These are phyloP conservation scores for Fagus sylvatica DNA, from an alignment of 306 rosid species.

Conservation along the genomic window DNA sequence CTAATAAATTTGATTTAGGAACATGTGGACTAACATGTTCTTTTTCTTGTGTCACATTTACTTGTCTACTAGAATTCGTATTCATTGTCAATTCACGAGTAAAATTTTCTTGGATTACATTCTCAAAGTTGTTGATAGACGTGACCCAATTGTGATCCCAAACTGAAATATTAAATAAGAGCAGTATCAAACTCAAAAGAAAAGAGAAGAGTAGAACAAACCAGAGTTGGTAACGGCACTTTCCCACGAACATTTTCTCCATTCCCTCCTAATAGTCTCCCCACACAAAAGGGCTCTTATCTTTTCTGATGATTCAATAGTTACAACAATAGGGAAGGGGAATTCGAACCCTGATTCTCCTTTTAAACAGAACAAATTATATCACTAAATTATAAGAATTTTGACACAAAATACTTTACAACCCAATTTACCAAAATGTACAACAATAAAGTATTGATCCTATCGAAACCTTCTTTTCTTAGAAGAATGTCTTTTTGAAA, in stretches of 20 bases:
- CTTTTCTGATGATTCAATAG: too few species aligned
- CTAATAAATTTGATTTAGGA: too few species aligned
- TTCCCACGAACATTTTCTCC: conserved; percentile 21
- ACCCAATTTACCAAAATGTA: too few species aligned
- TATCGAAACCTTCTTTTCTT: too few species aligned
- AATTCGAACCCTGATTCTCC: too few species aligned
- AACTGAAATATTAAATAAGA: conserved; percentile 35
- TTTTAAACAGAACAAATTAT: too few species aligned
- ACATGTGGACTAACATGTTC: too few species aligned
- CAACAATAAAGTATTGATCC: too few species aligned
- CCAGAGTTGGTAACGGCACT: conserved; percentile 36
- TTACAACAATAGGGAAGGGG: too few species aligned
- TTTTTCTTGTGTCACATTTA: not conserved
- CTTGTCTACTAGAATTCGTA: not conserved
- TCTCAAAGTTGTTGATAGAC: conserved; percentile 18
- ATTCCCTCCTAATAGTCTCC: conserved; percentile 8
- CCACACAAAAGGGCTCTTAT: not conserved
- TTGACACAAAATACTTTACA: too few species aligned
- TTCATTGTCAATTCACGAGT: not conserved
- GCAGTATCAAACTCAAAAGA: conserved; percentile 21
- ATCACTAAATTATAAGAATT: too few species aligned
- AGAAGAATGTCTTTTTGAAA: too few species aligned
- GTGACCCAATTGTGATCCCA: conserved; percentile 20
- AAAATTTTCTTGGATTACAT: not conserved
- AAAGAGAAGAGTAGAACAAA: conserved; percentile 36